Evolutionary conservation across 371 early-diverging fungal species (phyloP).

Genomic region (Mortierella sp.): DNA sequence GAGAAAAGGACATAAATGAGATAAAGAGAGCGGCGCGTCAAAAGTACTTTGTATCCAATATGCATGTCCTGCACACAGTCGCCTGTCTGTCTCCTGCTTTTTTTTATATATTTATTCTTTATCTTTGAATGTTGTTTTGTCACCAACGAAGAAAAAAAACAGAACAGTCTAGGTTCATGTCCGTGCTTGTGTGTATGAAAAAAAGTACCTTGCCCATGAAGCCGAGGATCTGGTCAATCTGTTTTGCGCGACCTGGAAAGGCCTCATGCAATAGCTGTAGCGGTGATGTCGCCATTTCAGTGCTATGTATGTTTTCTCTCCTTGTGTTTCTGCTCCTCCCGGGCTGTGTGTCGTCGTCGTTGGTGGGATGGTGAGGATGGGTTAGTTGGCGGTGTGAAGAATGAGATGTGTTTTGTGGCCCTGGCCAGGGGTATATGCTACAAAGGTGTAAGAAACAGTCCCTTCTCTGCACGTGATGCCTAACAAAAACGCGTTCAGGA

Average conservation of each 20-base stretch:
- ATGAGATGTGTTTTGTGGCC: neutral
- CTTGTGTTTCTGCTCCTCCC: neutral
- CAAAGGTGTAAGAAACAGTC: neutral
- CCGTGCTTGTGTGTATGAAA: neutral
- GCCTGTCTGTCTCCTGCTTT: slow-evolving; percentile 1
- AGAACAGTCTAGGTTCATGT: neutral
- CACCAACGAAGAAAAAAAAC: neutral
- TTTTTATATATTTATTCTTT: neutral
- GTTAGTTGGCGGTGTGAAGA: no score
- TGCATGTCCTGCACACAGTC: neutral
- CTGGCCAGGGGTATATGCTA: neutral
- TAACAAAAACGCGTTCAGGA: neutral
- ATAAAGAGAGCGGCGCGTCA: neutral
- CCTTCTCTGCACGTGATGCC: neutral
- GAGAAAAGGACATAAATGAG: neutral
- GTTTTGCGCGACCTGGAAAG: slow-evolving; percentile 75
- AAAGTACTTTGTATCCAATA: neutral
- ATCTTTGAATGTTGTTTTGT: neutral
- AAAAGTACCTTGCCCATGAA: slow-evolving; percentile 68
- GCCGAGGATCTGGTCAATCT: slow-evolving; percentile 68
- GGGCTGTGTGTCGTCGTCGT: neutral
- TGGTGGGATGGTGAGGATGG: neutral
- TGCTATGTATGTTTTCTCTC: neutral
- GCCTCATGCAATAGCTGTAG: slow-evolving; percentile 25
- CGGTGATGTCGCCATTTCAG: slow-evolving; percentile 13